Evolutionary conservation across 2,329 filamentous ascomycete genomes (phyloP), one percentile per base, ranked within the genome.

Genomic region (Gnomoniopsis sp.): DNA sequence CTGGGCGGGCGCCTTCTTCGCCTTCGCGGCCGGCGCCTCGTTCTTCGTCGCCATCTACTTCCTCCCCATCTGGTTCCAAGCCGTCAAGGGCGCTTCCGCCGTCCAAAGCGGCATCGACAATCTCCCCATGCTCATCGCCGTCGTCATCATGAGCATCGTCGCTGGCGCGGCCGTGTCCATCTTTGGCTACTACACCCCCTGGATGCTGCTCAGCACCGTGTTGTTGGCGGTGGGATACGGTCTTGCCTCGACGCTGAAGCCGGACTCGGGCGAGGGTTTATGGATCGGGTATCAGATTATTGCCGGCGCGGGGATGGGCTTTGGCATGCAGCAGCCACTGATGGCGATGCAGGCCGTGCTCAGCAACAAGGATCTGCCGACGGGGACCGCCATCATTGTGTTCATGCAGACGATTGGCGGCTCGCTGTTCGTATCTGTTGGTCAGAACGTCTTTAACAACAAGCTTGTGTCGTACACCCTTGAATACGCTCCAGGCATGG

Each of bases 231-330:
- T 74, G 41, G 73, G 73, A 3, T 68, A 65, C 17, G 77, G 75
- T 0, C 69, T 79, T 3, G 63, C 76, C 19, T 74, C 72, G 14
- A 77, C 71, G 3, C 70, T 77, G 7, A 57, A 63, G 26, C 68
- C 71, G 1, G 62, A 70, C 58, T 74, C 74, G 3, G 53, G 61
- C 1, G 62, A 67, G 0, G 63, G 59, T 1, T 65, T 67, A 22
- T 78, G 77, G 77, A 77, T 77, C 54, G 75, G 75, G 10, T 77
- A 74, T 59, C 75, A 77, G 63, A 71, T 71, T 36, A 57, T 79
- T 33, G 67, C 71, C 17, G 77, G 77, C 38, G 61, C 73, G 0
- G 77, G 76, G 6, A 63, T 76, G 7, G 77, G 77, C 14, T 60
- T 76, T 3, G 69, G 69, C n/a, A 67, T 79, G 57, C 75, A 78